Evolutionary conservation across 75 land plant species (phyloP).

Genomic region (Picea sitchensis): DNA sequence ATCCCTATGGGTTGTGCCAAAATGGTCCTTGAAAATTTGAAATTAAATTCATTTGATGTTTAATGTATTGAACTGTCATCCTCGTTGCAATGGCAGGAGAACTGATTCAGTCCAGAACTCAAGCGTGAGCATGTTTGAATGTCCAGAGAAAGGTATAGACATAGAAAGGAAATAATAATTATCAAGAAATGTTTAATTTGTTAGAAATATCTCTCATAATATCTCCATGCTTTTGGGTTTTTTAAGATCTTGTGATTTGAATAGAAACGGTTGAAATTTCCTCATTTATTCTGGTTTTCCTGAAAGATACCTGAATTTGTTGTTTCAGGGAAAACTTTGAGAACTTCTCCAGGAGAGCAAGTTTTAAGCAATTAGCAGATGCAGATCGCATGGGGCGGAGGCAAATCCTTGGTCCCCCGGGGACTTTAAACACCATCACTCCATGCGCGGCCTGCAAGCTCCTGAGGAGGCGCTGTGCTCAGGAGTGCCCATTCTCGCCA

Average conservation of each 20-base stretch:
- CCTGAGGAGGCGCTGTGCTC: conserved; percentile 61
- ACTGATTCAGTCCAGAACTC: too few species aligned
- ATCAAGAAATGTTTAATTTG: background rate
- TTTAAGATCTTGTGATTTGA: too few species aligned
- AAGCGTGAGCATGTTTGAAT: conserved; percentile 20
- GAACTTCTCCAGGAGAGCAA: conserved; percentile 28
- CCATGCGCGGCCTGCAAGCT: conserved; percentile 83
- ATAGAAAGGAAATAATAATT: too few species aligned
- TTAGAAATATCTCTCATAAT: background rate
- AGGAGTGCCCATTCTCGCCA: conserved; percentile 79
- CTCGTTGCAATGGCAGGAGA: too few species aligned
- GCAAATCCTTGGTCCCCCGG: conserved; percentile 20
- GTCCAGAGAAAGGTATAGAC: conserved; percentile 28
- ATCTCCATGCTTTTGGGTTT: background rate
- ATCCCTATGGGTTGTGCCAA: too few species aligned
- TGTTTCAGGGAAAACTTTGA: conserved; percentile 15
- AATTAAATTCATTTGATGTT: too few species aligned
- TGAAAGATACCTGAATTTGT: too few species aligned
- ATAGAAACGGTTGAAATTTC: too few species aligned
- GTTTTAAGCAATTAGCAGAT: conserved; percentile 12
- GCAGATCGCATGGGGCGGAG: conserved; percentile 21
- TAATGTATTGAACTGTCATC: too few species aligned
- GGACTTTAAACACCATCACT: conserved; percentile 42
- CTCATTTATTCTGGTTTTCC: too few species aligned
- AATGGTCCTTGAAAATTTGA: too few species aligned